Evolutionary conservation across 495 filamentous ascomycete genomes (phyloP), one percentile per base, ranked within the genome.

Genomic region (Aspergillus diversus): DNA sequence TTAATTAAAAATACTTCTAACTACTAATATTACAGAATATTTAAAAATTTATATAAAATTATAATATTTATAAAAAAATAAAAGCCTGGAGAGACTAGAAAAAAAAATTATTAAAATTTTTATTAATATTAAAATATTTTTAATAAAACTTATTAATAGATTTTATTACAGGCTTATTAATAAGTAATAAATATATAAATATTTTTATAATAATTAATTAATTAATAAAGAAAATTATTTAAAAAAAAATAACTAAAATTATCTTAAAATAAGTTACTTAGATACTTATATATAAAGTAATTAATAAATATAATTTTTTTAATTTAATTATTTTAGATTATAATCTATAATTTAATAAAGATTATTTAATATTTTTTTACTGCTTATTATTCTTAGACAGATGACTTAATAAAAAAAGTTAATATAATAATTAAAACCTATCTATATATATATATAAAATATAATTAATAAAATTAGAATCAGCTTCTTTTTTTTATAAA

Each of bases 271-370:
- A 27, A 27, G 2, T 27, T 27, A 27, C 21, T 27, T 27, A 27
- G 21, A 27, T 27, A 27, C 21, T 27, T 27, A 27, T 27, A 27
- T 27, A 27, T 27, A 27, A 2, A 27, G 21, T 27, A 27, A 13
- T 13, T 13, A 39, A 13, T 39, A 8, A 39, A 39, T 39, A 39
- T 7, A 39, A 39, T 7, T 39, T 8, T 39, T 39, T 27, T 27
- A 27, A 27, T 27, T 27, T 27, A 27, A 27, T 27, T 27, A 27
- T 27, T 2, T 27, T 27, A 27, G 21, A 27, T 27, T 39, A 57
- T 17, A 49, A 59, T 49, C 34, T 49, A 48, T 56, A 56, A 56
- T 39, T 39, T 39, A 8, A 39, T 13, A 39, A 39, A 13, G 13
- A 39, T 8, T 39, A 39, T 39, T 39, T 39, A 39, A 39, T 13